phyloP scores from a whole-genome alignment of 164 flowering plant genomes.

The Nymphaea thermarum region DNA sequence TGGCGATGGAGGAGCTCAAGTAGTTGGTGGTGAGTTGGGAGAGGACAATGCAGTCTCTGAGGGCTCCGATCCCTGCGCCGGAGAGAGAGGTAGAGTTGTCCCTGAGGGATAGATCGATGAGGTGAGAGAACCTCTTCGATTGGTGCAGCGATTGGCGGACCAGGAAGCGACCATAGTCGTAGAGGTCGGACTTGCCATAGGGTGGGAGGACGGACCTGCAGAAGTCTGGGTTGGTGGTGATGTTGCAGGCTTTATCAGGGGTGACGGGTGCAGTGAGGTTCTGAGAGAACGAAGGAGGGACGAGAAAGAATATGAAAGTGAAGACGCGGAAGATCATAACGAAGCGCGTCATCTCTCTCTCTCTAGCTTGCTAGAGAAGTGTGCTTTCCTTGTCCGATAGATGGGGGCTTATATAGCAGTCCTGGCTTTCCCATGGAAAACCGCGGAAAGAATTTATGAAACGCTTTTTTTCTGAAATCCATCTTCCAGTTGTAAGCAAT shows the following conservation, averaged over 20 bases:
- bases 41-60: constrained; percentile 20
- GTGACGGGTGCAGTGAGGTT: background rate
- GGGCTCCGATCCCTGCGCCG: constrained; percentile 12
- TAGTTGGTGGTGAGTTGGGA: constrained; percentile 18
- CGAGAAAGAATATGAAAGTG: too few species aligned
- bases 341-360: too few species aligned
- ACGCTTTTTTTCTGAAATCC: too few species aligned
- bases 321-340: too few species aligned
- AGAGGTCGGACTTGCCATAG: constrained; percentile 17
- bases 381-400: too few species aligned
- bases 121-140: constrained; percentile 1
- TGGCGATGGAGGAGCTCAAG: constrained; percentile 6
- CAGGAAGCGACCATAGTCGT: constrained; percentile 22
- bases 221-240: constrained; percentile 11
- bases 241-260: constrained; percentile 11
- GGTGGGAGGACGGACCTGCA: constrained; percentile 29
- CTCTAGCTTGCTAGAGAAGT: too few species aligned
- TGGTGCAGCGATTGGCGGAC: constrained; percentile 11
- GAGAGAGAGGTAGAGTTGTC: constrained; percentile 2
- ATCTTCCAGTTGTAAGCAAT: too few species aligned
- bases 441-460: too few species aligned
- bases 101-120: constrained; percentile 8
- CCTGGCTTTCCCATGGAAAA: too few species aligned
- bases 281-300: too few species aligned
- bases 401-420: too few species aligned